Evolutionary conservation across 495 filamentous ascomycete species (phyloP), one percentile per base, ranked within the genome.

Genomic region (Chlorociboria aeruginascens): DNA sequence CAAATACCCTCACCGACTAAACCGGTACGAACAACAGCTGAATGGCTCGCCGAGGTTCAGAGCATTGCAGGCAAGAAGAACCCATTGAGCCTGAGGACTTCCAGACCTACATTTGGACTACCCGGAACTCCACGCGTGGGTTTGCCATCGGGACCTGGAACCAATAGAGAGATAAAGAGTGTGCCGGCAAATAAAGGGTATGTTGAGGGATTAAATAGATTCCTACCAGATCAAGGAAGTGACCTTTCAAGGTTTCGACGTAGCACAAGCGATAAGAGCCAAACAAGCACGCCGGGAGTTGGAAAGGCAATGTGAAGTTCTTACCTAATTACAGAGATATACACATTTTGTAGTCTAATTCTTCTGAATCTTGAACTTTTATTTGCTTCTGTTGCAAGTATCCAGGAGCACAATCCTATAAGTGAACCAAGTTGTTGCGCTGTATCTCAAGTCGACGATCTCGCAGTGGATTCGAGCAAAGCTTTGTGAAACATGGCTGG

Each of bases 281-380:
- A 39, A 28, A 30, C 10, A 28, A 42, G 32, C 46, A 48, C 50
- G 20, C 39, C 45, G 3, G 46, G 46, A 11, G 51, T 54, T 6
- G 51, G 51, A 28, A 54, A 43, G 46, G 51, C 51, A 34, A 34
- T 54, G 42, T 54, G 46, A 54, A 29, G 14, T 25, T 25, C 20
- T 25, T 4, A 25, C 20, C 20, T 25, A 25, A 25, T 25, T 25
- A 25, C 20, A 2, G 4, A 25, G 20, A 25, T 25, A 25, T 25
- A 25, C 20, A 25, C 4, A 25, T 25, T 25, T 4, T 25, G 1
- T 25, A 4, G 20, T 25, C 20, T 25, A 25, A 25, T 25, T 4
- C 20, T 25, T 25, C 1, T 25, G 1, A 25, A 25, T 25, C 20
- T 25, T 25, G 20, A 25, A 25, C 20, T 25, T 25, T 4, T 4